Conservation (phyloP, 2,329 filamentous ascomycete genomes). For the Gyromitra esculenta region DNA sequence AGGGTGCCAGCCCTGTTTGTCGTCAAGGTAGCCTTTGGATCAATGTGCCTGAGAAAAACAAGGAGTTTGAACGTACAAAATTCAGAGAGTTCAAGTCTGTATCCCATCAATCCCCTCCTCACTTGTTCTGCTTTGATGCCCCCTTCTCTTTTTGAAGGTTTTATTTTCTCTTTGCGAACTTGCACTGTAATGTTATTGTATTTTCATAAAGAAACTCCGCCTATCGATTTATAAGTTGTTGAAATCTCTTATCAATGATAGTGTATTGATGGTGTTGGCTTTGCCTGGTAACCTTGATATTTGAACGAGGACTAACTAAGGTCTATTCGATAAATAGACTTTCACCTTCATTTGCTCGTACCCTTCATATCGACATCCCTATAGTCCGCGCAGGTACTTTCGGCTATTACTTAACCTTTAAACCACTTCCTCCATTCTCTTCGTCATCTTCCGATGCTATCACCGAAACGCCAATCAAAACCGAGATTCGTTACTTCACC, state of each 20-base stretch:
- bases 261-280: background rate
- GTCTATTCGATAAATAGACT: constrained; percentile 68
- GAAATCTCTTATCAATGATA: background rate
- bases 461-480: constrained; percentile 70
- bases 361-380: constrained; percentile 87
- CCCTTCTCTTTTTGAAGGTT: background rate
- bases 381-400: constrained; percentile 86
- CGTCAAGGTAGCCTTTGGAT: constrained; percentile 94
- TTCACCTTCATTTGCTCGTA: constrained; percentile 89
- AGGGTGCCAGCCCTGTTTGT: constrained; percentile 95
- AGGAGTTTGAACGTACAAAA: constrained; percentile 77
- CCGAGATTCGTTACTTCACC: constrained; percentile 88
- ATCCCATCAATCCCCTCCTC: constrained; percentile 30
- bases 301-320: constrained; percentile 26
- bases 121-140: background rate
- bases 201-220: background rate
- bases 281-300: background rate
- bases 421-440: constrained; percentile 81
- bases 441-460: constrained; percentile 64
- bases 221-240: background rate
- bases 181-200: background rate
- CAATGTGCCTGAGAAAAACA: constrained; percentile 83
- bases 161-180: background rate
- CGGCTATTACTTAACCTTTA: constrained; percentile 92
- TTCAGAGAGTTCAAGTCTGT: constrained; percentile 91